Evolutionary conservation across 2,329 filamentous ascomycete species (phyloP).

Genomic region (Cladosporium austrohemisphaericum): DNA sequence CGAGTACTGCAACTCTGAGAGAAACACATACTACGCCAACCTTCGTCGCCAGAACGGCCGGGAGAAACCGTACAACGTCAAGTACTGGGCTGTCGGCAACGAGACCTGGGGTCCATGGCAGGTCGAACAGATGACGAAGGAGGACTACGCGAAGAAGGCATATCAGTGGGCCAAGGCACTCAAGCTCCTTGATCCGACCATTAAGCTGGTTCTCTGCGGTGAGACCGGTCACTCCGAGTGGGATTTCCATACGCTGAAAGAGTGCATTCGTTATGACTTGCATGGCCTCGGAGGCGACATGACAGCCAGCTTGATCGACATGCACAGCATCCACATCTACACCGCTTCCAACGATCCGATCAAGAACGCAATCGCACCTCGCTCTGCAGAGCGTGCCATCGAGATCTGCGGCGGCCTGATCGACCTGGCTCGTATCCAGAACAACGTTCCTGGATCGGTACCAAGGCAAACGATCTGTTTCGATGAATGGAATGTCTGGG

Average conservation of each 20-base stretch:
- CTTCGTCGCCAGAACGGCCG: conserved; percentile 71
- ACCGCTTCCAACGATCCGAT: conserved; percentile 56
- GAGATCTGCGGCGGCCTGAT: conserved; percentile 66
- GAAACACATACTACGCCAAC: conserved; percentile 77
- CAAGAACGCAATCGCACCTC: conserved; percentile 59
- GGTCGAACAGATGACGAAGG: conserved; percentile 61
- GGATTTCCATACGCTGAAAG: conserved; percentile 70
- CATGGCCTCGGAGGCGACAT: conserved; percentile 48
- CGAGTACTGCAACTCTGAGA: conserved; percentile 79
- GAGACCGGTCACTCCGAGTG: conserved; percentile 65
- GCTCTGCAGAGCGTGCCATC: conserved; percentile 69
- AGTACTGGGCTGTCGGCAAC: conserved; percentile 84
- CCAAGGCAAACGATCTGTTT: conserved; percentile 70
- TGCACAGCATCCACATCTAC: conserved; percentile 80
- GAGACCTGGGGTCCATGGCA: conserved; percentile 66
- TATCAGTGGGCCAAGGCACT: conserved; percentile 70
- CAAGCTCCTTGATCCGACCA: conserved; percentile 65
- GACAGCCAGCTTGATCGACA: conserved; percentile 59
- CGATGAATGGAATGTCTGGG: conserved; percentile 85
- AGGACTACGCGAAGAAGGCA: conserved; percentile 65
- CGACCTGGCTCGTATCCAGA: conserved; percentile 69
- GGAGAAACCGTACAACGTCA: conserved; percentile 73
- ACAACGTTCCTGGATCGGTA: conserved; percentile 56
- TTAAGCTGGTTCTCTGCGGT: conserved; percentile 70
- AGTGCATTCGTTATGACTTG: conserved; percentile 56